Conservation (phyloP, 371 early-diverging fungal species). For the Mucor irregularis region DNA sequence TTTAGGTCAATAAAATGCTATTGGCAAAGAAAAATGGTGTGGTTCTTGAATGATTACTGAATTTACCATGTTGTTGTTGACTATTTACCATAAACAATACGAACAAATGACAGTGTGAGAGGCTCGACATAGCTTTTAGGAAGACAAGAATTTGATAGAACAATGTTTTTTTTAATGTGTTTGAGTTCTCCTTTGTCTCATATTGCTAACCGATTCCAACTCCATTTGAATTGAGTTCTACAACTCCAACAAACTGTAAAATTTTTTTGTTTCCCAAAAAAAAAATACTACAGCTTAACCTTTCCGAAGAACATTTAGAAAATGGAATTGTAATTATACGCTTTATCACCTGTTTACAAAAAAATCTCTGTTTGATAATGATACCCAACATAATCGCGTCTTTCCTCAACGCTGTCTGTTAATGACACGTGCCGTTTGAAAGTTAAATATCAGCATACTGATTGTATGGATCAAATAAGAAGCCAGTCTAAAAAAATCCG, state of each 20-base stretch:
- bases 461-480: neutral
- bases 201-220: neutral
- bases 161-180: neutral
- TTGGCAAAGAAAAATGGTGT: too few species aligned
- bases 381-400: neutral
- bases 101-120: too few species aligned
- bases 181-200: neutral
- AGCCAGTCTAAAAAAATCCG: conserved; percentile 6
- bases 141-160: too few species aligned
- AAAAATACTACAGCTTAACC: too few species aligned
- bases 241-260: neutral
- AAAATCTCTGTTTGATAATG: neutral
- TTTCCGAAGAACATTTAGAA: too few species aligned
- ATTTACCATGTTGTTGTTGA: too few species aligned
- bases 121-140: too few species aligned
- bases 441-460: conserved; percentile 1
- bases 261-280: neutral
- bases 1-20: too few species aligned
- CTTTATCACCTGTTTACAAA: neutral
- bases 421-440: conserved; percentile 1
- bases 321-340: neutral
- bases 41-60: too few species aligned
- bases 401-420: neutral
- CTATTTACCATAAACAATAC: too few species aligned
- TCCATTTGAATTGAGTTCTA: neutral